Percentiles rank a stretch among this genome's conserved stretches.
Evolutionary conservation across 2,329 filamentous ascomycete species (phyloP).

Genomic region (Alternaria consortialis): DNA sequence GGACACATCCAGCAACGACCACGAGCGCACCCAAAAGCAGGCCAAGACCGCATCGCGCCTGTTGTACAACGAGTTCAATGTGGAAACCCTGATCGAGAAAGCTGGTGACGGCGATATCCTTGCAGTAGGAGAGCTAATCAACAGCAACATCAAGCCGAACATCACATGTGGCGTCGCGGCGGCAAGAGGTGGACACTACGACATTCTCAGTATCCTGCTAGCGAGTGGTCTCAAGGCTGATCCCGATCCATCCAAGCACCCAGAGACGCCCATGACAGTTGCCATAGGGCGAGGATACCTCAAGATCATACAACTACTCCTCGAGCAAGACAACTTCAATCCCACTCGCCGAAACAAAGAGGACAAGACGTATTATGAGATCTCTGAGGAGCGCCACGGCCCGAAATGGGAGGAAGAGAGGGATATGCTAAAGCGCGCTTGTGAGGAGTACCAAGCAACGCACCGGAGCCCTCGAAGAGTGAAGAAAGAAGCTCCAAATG

Average conservation of each 20-base stretch:
- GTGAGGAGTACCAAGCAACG: constrained; percentile 62
- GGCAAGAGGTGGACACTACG: constrained; percentile 88
- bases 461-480: constrained; percentile 47
- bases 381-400: constrained; percentile 82
- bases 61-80: constrained; percentile 60
- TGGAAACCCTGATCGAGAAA: constrained; percentile 59
- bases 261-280: constrained; percentile 90
- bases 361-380: constrained; percentile 85
- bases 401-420: constrained; percentile 92
- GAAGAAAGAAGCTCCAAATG: constrained; percentile 46
- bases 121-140: constrained; percentile 59
- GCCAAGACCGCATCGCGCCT: constrained; percentile 54
- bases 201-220: constrained; percentile 78
- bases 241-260: constrained; percentile 77
- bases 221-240: constrained; percentile 58
- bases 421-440: constrained; percentile 78
- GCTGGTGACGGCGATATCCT: constrained; percentile 59
- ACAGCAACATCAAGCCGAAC: constrained; percentile 67
- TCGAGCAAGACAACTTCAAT: constrained; percentile 82
- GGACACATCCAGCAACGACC: constrained; percentile 60
- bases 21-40: constrained; percentile 35
- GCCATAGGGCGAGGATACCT: constrained; percentile 90
- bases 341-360: constrained; percentile 77
- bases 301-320: constrained; percentile 80
- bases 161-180: constrained; percentile 89